These are phyloP conservation scores for Pseudocercospora ulei DNA, from an alignment of 2,329 filamentous ascomycete genomes.

Conservation along the genomic window DNA sequence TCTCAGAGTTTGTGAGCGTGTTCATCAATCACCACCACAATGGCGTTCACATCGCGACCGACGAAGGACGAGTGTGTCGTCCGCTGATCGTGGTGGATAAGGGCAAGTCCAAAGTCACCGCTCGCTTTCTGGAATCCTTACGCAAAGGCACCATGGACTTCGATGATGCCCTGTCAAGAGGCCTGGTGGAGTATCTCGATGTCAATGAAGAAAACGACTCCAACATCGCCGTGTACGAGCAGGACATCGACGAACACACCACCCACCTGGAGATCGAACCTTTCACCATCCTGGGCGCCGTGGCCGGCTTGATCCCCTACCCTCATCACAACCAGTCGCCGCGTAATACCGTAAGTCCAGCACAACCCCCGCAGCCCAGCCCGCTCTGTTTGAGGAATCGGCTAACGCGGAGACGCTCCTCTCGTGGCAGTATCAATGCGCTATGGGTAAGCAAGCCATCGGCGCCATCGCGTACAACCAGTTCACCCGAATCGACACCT, in stretches of 20 bases:
- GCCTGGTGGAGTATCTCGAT: constrained; percentile 90
- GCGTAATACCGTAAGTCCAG: constrained; percentile 89
- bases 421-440: constrained; percentile 65
- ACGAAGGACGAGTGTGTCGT: constrained; percentile 91
- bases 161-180: constrained; percentile 83
- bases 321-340: constrained; percentile 98
- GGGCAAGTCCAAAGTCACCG: constrained; percentile 67
- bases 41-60: constrained; percentile 57
- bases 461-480: constrained; percentile 97
- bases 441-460: constrained; percentile 99
- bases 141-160: constrained; percentile 79
- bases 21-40: constrained; percentile 24
- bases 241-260: constrained; percentile 68
- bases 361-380: no score
- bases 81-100: constrained; percentile 94
- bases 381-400: no score
- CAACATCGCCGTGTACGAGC: constrained; percentile 81
- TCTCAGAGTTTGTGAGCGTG: constrained; percentile 76
- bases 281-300: constrained; percentile 89
- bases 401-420: no score
- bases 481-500: constrained; percentile 89
- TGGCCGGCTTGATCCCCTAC: constrained; percentile 92
- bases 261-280: constrained; percentile 97
- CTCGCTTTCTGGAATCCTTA: constrained; percentile 67
- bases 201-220: constrained; percentile 98